phyloP scores from a whole-genome alignment of 306 rosid genomes.

The Carpinus fangiana region DNA sequence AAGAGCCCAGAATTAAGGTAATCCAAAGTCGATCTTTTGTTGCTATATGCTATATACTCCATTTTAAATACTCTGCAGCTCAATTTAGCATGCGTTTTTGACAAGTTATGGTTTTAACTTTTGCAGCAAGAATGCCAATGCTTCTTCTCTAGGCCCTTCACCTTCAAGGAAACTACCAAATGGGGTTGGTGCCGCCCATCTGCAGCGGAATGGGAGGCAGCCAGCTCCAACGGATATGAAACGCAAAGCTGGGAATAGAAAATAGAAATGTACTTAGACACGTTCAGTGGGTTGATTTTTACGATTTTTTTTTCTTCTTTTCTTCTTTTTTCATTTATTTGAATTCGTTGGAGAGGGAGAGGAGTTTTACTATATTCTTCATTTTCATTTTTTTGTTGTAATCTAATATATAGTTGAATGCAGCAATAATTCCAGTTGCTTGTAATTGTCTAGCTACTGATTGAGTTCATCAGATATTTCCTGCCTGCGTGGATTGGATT shows the following conservation, averaged over 20 bases:
- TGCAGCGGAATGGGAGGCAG: conserved; percentile 65
- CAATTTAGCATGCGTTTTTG: not conserved
- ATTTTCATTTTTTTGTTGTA: conserved; percentile 36
- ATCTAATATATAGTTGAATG: conserved; percentile 47
- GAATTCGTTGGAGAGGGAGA: conserved; percentile 40
- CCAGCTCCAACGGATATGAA: conserved; percentile 71
- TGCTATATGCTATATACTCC: not conserved
- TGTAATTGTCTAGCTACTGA: conserved; percentile 39
- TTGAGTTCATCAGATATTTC: conserved; percentile 21
- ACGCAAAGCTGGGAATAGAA: conserved; percentile 70
- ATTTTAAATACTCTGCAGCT: too few species aligned
- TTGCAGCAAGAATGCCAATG: conserved; percentile 57
- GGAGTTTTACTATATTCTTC: conserved; percentile 29
- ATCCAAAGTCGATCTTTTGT: conserved; percentile 2
- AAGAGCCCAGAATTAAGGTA: conserved; percentile 83
- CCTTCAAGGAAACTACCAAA: conserved; percentile 74
- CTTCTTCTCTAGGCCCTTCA: conserved; percentile 65
- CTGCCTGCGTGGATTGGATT: conserved; percentile 33
- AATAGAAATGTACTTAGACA: conserved; percentile 44
- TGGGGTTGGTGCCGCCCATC: conserved; percentile 33
- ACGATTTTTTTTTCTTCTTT: conserved; percentile 21
- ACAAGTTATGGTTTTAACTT: conserved; percentile 8
- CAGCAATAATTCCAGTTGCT: conserved; percentile 86
- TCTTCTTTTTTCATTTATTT: conserved; percentile 10
- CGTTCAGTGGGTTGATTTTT: conserved; percentile 24